Conservation (phyloP, 2,329 filamentous ascomycete genomes). For the Alternaria alternata region DNA sequence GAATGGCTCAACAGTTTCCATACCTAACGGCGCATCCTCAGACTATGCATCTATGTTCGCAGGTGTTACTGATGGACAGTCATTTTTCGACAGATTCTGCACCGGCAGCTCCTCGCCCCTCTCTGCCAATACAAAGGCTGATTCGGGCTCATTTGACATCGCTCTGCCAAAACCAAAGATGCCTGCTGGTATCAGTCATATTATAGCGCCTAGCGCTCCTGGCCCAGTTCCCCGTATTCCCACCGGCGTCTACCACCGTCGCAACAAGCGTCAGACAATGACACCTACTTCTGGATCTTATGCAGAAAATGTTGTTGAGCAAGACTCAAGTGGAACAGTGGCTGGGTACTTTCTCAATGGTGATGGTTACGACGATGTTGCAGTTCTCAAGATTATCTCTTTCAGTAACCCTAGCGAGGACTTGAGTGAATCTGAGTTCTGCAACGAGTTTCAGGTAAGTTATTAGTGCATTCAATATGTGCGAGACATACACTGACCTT, state of each 20-base stretch:
- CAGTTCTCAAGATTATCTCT: constrained; percentile 54
- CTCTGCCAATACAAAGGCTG: constrained; percentile 14
- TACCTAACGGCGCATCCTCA: constrained; percentile 30
- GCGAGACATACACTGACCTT: background rate
- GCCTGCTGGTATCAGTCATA: background rate
- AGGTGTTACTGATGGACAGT: constrained; percentile 43
- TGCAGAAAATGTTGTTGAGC: constrained; percentile 23
- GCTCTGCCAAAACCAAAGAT: background rate
- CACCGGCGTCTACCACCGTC: constrained; percentile 23
- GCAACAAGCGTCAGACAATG: constrained; percentile 29
- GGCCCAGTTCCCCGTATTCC: constrained; percentile 34
- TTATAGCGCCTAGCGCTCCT: constrained; percentile 16
- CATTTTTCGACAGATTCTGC: constrained; percentile 50
- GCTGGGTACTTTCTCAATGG: constrained; percentile 56
- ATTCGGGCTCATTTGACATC: background rate
- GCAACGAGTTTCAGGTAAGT: constrained; percentile 38
- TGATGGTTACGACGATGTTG: constrained; percentile 46
- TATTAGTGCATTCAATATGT: no score
- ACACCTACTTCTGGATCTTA: constrained; percentile 9
- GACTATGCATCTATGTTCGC: constrained; percentile 27
- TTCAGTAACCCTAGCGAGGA: constrained; percentile 40
- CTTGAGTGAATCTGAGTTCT: constrained; percentile 21
- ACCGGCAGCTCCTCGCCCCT: constrained; percentile 18
- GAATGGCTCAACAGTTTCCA: constrained; percentile 34
- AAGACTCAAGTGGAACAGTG: constrained; percentile 32